A percentile compares a stretch with the other conserved stretches of the same genome.
phyloP scores from a whole-genome alignment of 768 basidiomycete genomes.

The Tremella fuciformis region DNA sequence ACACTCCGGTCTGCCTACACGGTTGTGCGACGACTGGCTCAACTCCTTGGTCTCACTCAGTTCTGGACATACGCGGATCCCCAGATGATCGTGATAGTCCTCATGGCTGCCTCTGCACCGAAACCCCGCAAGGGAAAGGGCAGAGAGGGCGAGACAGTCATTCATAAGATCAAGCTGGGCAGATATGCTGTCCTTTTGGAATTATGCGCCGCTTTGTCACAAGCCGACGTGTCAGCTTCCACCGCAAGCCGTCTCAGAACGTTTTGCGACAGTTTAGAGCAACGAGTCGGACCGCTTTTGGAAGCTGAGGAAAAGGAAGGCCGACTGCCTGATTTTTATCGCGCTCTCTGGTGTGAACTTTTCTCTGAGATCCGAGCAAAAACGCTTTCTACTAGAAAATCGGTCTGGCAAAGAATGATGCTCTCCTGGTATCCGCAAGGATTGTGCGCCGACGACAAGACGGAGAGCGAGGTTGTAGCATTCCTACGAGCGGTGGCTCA shows the following conservation, averaged over 20 bases:
- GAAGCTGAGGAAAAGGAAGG: conserved; percentile 25
- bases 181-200: conserved; percentile 36
- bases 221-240: conserved; percentile 11
- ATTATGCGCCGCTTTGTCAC: conserved; percentile 25
- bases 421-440: not conserved
- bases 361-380: conserved; percentile 21
- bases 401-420: conserved; percentile 9
- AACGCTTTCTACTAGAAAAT: conserved; percentile 29
- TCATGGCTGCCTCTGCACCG: conserved; percentile 33
- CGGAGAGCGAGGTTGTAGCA: not conserved
- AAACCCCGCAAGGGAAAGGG: conserved; percentile 23
- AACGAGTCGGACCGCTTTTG: conserved; percentile 22
- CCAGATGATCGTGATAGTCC: conserved; percentile 38
- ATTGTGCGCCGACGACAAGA: not conserved
- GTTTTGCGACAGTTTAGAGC: conserved; percentile 33
- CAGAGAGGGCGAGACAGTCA: conserved; percentile 30
- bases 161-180: conserved; percentile 31
- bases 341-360: conserved; percentile 26
- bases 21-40: not conserved
- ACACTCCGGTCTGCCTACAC: not conserved
- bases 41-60: conserved; percentile 12
- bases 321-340: conserved; percentile 22
- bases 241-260: conserved; percentile 16
- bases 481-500: not conserved
- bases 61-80: conserved; percentile 43